Conservation (phyloP, 768 basidiomycete genomes). For the Suillus americanus region DNA sequence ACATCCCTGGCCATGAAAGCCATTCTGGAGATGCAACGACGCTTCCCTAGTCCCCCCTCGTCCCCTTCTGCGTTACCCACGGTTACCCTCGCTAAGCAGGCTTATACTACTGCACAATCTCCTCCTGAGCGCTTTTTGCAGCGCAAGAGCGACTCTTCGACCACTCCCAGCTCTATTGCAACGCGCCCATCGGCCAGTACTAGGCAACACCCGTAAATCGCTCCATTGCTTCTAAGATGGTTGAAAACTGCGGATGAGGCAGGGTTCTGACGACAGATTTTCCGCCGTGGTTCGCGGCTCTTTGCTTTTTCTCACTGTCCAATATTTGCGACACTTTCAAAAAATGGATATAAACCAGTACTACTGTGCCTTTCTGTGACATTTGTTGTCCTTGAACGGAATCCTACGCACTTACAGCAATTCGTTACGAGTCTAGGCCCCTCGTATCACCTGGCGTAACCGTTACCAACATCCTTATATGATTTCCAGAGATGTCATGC, state of each 20-base stretch:
- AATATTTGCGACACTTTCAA: not conserved
- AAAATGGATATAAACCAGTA: not conserved
- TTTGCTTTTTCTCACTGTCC: not conserved
- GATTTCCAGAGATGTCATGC: not conserved
- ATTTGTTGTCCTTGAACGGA: not conserved
- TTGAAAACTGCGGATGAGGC: not conserved
- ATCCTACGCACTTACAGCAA: not conserved
- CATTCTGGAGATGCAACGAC: constrained; percentile 26
- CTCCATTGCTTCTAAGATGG: not conserved
- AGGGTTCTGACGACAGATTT: not conserved
- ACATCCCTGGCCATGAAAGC: constrained; percentile 57
- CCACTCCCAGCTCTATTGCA: not conserved
- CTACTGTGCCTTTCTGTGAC: not conserved
- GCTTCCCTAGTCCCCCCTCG: not conserved
- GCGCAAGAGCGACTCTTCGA: constrained; percentile 2
- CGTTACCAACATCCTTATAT: not conserved
- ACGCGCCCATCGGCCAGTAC: not conserved
- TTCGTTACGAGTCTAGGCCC: not conserved
- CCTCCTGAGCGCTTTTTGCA: not conserved
- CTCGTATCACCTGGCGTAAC: not conserved
- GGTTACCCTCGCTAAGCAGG: not conserved
- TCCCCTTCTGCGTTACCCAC: not conserved
- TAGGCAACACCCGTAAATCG: not conserved
- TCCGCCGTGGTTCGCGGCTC: not conserved
- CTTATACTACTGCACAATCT: not conserved